A percentile compares a stretch with the other conserved stretches of the same genome.
These are phyloP conservation scores for Phytophthora sojae DNA, from an alignment of 352 stramenopile species.

Conservation along the genomic window DNA sequence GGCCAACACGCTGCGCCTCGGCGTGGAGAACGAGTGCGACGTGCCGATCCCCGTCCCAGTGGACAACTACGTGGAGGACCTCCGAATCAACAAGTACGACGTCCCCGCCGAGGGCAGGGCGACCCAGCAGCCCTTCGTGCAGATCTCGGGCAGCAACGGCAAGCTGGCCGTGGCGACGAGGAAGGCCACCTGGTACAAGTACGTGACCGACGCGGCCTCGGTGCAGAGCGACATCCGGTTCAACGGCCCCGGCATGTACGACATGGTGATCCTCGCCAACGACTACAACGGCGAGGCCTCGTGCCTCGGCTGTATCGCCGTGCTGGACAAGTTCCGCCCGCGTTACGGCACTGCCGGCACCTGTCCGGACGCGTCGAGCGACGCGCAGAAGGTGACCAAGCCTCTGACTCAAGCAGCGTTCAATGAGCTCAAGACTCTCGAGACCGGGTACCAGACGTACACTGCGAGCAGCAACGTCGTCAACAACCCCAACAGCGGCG, in stretches of 20 bases:
- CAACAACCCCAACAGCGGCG: slow-evolving; percentile 12
- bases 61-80: slow-evolving; percentile 34
- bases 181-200: slow-evolving; percentile 10
- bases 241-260: slow-evolving; percentile 29
- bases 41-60: slow-evolving; percentile 12
- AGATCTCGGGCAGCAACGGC: neutral
- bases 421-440: neutral
- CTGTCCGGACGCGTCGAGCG: neutral
- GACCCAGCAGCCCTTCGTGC: slow-evolving; percentile 8
- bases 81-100: slow-evolving; percentile 20
- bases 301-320: slow-evolving; percentile 33
- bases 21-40: neutral
- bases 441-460: slow-evolving; percentile 9
- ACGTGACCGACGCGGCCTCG: slow-evolving; percentile 2
- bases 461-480: slow-evolving; percentile 9
- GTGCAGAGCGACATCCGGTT: slow-evolving; percentile 28
- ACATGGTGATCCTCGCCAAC: slow-evolving; percentile 27
- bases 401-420: neutral
- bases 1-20: slow-evolving; percentile 7
- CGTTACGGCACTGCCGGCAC: neutral
- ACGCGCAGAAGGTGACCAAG: slow-evolving; percentile 5
- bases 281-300: slow-evolving; percentile 23
- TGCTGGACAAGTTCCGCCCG: slow-evolving; percentile 33
- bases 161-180: neutral
- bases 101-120: neutral